Evolutionary conservation across 139 green algal species (phyloP).

Genomic region (Coccomyxa sp.): DNA sequence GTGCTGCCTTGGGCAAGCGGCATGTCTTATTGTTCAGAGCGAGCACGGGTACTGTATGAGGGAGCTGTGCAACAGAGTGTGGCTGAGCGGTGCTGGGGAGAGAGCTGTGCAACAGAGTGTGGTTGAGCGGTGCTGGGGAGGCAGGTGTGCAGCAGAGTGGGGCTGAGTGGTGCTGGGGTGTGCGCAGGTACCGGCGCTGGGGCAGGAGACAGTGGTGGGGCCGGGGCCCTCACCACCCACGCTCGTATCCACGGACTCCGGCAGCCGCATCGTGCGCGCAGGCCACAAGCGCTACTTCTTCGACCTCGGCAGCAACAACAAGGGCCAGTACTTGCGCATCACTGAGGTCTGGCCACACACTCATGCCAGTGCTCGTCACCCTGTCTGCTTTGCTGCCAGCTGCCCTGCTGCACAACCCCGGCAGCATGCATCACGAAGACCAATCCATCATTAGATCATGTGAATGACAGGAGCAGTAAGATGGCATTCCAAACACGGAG

Average conservation of each 20-base stretch:
- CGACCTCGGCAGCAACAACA: conserved; percentile 19
- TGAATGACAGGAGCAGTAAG: too few species aligned
- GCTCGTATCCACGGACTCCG: conserved; percentile 8
- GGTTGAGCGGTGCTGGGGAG: too few species aligned
- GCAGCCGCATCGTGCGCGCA: conserved; percentile 12
- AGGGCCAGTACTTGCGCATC: conserved; percentile 20
- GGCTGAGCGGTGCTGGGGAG: too few species aligned
- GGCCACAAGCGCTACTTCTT: conserved; percentile 29
- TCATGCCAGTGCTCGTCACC: not conserved
- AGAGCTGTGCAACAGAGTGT: not conserved
- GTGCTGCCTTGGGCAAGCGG: too few species aligned
- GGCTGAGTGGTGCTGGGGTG: not conserved
- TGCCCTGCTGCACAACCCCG: not conserved
- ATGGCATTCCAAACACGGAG: too few species aligned
- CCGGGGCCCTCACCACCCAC: conserved; percentile 14
- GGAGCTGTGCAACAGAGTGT: not conserved
- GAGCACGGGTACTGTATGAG: too few species aligned
- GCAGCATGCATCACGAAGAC: not conserved
- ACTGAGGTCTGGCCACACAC: conserved; percentile 9
- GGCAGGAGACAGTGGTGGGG: conserved; percentile 15
- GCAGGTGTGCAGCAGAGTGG: conserved; percentile 6
- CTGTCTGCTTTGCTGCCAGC: not conserved
- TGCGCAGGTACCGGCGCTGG: conserved; percentile 5
- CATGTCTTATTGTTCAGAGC: too few species aligned
- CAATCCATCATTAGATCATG: too few species aligned